Evolutionary conservation across 177 flowering plant genomes (phyloP).

Genomic region (Vitis hybrid): DNA sequence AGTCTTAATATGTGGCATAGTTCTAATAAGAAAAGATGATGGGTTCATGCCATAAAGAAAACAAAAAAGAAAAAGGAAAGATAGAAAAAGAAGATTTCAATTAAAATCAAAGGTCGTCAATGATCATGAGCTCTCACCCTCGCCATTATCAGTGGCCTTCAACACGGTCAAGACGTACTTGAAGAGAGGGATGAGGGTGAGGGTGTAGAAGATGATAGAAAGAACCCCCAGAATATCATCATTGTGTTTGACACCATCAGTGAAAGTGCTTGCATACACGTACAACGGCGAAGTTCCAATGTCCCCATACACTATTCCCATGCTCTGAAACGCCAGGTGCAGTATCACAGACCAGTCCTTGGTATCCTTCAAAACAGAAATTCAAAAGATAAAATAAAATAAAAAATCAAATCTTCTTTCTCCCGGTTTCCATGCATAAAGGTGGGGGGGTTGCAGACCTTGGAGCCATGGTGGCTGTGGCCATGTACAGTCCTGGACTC

Average conservation of each 20-base stretch:
- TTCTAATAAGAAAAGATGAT: too few species aligned
- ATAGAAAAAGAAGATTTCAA: too few species aligned
- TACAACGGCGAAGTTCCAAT: slow-evolving; percentile 31
- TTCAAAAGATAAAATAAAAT: too few species aligned
- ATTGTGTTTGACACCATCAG: slow-evolving; percentile 7
- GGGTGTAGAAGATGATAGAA: slow-evolving; percentile 23
- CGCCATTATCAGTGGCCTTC: too few species aligned
- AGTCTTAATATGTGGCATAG: too few species aligned
- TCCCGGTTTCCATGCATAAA: too few species aligned
- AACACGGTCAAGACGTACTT: neutral
- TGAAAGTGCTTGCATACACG: slow-evolving; percentile 20
- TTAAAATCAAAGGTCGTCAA: too few species aligned
- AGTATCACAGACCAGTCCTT: slow-evolving; percentile 1
- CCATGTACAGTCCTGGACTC: slow-evolving; percentile 13
- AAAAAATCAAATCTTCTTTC: neutral
- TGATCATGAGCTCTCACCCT: too few species aligned
- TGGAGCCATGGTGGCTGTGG: slow-evolving; percentile 1
- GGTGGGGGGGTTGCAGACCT: neutral
- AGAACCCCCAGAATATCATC: slow-evolving; percentile 25
- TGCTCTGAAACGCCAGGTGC: slow-evolving; percentile 19
- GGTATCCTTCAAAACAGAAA: neutral
- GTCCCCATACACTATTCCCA: slow-evolving; percentile 12
- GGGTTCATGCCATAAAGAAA: too few species aligned
- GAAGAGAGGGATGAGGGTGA: slow-evolving; percentile 9
- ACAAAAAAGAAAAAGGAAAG: too few species aligned